Conservation (phyloP, 1,284 basidiomycete species). For the Xanthoconium separans region DNA sequence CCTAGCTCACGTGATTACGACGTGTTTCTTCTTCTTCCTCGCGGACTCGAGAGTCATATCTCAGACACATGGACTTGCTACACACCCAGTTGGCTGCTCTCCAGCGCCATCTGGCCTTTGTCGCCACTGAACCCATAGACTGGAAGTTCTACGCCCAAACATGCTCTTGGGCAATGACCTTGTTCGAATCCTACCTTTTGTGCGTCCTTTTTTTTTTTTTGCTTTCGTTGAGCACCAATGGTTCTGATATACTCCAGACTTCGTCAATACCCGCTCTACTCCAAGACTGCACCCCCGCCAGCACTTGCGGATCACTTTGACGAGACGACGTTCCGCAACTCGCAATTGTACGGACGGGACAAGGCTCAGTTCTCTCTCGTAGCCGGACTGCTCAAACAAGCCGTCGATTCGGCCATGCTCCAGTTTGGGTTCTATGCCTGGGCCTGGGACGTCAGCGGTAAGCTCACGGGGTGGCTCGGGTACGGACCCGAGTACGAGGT, state of each 20-base stretch:
- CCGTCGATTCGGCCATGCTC: constrained; percentile 70
- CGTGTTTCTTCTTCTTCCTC: too few relatives aligned
- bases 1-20: too few relatives aligned
- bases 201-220: constrained; percentile 38
- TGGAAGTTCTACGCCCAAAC: constrained; percentile 73
- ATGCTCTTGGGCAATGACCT: constrained; percentile 76
- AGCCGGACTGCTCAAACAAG: constrained; percentile 71
- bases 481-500: constrained; percentile 71
- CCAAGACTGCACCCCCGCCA: constrained; percentile 73
- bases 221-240: neutral
- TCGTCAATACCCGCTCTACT: constrained; percentile 85
- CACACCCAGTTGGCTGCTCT: constrained; percentile 53
- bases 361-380: constrained; percentile 86
- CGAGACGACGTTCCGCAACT: constrained; percentile 79
- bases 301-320: constrained; percentile 75
- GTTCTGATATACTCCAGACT: constrained; percentile 41
- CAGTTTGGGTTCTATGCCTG: constrained; percentile 78
- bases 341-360: constrained; percentile 88
- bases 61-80: constrained; percentile 61
- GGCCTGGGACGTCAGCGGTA: constrained; percentile 70
- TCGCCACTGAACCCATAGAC: constrained; percentile 57
- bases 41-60: too few relatives aligned
- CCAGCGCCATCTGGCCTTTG: constrained; percentile 57
- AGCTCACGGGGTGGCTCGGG: constrained; percentile 50
- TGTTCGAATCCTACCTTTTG: constrained; percentile 84